Evolutionary conservation across 2,329 filamentous ascomycete species (phyloP), one percentile per base, ranked within the genome.

Genomic region (Neurospora crassa): DNA sequence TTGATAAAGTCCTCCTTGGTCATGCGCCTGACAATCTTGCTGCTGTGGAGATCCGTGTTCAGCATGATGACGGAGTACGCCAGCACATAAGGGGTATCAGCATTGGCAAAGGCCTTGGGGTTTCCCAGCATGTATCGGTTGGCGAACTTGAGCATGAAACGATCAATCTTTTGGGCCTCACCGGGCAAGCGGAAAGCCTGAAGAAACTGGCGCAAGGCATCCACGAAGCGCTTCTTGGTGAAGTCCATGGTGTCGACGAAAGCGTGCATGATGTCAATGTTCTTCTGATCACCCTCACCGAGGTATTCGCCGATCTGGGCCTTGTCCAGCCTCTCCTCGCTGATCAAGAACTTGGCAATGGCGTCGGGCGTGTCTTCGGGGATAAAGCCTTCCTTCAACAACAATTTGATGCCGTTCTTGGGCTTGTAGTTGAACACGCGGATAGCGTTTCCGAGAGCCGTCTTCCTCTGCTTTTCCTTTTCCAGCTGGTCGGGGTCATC

Each of bases 81-180:
- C 45, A 99, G 85, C 10, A 99, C 93, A 76, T 99, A 99, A 16
- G 96, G 95, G 0, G 96, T 99, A 79, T 99, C 96, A 1, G 96
- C 96, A 78, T 98, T 99, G 43, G 96, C 96, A 80, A 97, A 99
- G 1, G 96, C 95, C 78, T 97, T 97, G 0, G 96, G 96, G 76
- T 99, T 99, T 40, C 94, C 94, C 72, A 91, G 91, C 69, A 97
- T 92, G 79, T 99, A 99, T 72, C 95, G 90, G 80, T 98, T 95
- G 11, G 96, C 96, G 82, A 98, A 99, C 80, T 99, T 99, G 75
- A 99, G 84, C 96, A 99, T 98, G 82, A 98, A 97, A 68, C 96
- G 92, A 88, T 99, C 96, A 75, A 99, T 99, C 84, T 99, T 99
- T 79, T 99, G 96, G 0, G 94, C 94, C 81, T 99, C 96, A 73